Evolutionary conservation across 1,284 basidiomycete species (phyloP).

Genomic region (Microbotryomycetes sp.): DNA sequence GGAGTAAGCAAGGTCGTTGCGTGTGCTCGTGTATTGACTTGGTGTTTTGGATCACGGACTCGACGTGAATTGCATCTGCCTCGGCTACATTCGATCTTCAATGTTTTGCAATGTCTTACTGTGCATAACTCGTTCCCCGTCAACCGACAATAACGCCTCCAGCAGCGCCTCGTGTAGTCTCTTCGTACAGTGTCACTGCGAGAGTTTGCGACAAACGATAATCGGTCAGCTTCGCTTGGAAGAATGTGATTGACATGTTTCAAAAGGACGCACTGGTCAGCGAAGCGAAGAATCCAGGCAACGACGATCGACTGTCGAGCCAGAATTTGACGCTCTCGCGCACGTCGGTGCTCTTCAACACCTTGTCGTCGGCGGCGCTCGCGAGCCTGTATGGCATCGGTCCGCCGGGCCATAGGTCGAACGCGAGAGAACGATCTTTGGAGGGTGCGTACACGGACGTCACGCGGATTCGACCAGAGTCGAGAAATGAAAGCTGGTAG

Average conservation of each 20-base stretch:
- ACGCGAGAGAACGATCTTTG: conserved; percentile 41
- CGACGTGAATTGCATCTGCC: too few relatives aligned
- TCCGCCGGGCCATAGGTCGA: conserved; percentile 31
- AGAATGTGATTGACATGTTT: too few relatives aligned
- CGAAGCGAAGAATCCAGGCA: conserved; percentile 37
- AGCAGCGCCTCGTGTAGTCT: conserved; percentile 19
- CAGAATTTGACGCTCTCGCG: conserved; percentile 32
- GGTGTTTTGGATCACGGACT: too few relatives aligned
- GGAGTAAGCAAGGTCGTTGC: too few relatives aligned
- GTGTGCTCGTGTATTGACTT: too few relatives aligned
- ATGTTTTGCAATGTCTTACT: too few relatives aligned
- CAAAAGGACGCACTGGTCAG: conserved; percentile 20
- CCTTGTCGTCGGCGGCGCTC: conserved; percentile 28
- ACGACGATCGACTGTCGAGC: conserved; percentile 26
- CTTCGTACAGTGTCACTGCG: conserved; percentile 34
- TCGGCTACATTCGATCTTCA: too few relatives aligned
- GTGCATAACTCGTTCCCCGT: too few relatives aligned
- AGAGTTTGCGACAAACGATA: not conserved
- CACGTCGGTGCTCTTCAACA: conserved; percentile 30
- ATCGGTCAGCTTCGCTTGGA: not conserved
- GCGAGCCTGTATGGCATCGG: conserved; percentile 34
- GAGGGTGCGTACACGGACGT: conserved; percentile 61
- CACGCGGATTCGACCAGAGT: conserved; percentile 72
- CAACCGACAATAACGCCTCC: conserved; percentile 14
- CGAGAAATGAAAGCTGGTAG: conserved; percentile 74